phyloP scores from a whole-genome alignment of 2,329 filamentous ascomycete species.

The Bertia moriformis region DNA sequence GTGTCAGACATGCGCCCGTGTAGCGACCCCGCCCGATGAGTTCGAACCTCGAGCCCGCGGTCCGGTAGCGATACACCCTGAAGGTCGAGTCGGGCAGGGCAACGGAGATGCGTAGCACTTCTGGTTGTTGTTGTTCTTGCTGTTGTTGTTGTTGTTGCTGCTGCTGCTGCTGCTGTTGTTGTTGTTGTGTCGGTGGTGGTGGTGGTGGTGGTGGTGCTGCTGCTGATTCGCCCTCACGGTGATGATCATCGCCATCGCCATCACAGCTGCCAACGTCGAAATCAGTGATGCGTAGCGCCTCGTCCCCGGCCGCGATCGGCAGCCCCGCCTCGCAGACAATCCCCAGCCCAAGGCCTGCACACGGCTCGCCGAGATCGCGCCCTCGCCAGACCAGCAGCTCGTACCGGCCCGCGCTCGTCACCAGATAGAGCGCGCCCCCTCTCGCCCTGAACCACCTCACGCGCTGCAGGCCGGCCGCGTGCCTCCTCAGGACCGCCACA shows the following conservation, averaged over 20 bases:
- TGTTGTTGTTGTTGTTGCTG: no score
- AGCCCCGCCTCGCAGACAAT: constrained; percentile 41
- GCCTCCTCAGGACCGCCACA: constrained; percentile 57
- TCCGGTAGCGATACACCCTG: constrained; percentile 43
- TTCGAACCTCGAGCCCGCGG: constrained; percentile 22
- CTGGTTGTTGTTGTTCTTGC: no score
- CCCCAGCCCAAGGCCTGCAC: constrained; percentile 34
- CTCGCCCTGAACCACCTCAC: constrained; percentile 50
- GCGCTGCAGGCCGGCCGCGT: constrained; percentile 72
- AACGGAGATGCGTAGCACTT: constrained; percentile 40
- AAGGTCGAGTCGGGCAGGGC: constrained; percentile 76
- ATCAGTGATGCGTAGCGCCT: constrained; percentile 67
- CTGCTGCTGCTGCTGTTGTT: no score
- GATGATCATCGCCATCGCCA: no score
- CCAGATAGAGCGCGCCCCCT: constrained; percentile 48
- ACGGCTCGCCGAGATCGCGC: constrained; percentile 29
- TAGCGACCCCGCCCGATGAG: constrained; percentile 41
- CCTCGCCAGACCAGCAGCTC: constrained; percentile 80
- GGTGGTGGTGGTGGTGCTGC: no score
- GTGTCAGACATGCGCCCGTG: constrained; percentile 63
- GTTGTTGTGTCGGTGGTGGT: constrained; percentile 7
- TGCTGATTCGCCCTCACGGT: constrained; percentile 9
- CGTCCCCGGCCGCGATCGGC: constrained; percentile 29
- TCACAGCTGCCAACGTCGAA: constrained; percentile 59
- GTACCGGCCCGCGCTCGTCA: constrained; percentile 76